phyloP scores from a whole-genome alignment of 176 grass and related monocot species.

The Lolium rigidum region DNA sequence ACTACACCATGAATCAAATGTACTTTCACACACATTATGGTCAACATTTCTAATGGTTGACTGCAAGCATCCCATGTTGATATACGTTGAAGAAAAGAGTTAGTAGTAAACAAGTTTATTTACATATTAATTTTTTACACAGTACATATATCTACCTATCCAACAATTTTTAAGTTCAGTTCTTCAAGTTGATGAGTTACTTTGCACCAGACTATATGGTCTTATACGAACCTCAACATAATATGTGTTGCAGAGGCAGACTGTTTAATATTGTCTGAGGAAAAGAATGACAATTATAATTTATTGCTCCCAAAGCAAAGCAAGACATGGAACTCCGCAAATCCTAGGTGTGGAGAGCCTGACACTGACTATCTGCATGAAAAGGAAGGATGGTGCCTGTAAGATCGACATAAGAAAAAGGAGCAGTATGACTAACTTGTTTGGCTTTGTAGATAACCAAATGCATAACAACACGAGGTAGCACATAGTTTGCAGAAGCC shows the following conservation, averaged over 20 bases:
- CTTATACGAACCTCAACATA: conserved; percentile 8
- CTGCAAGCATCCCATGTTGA: neutral
- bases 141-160: neutral
- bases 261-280: neutral
- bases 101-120: conserved; percentile 3
- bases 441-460: neutral
- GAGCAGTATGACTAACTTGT: neutral
- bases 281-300: neutral
- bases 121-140: neutral
- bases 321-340: conserved; percentile 24
- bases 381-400: neutral
- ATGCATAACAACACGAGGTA: conserved; percentile 23
- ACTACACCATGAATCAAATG: neutral
- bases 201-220: neutral
- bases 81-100: neutral
- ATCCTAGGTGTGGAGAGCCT: conserved; percentile 13
- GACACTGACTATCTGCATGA: conserved; percentile 27
- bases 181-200: neutral
- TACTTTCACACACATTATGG: neutral
- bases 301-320: neutral
- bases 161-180: neutral
- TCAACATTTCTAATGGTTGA: neutral
- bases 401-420: conserved; percentile 24
- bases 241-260: neutral
- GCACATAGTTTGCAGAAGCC: conserved; percentile 14